Evolutionary conservation across 768 basidiomycete genomes (phyloP), one percentile per base, ranked within the genome.

Genomic region (Boletus barrowsii): DNA sequence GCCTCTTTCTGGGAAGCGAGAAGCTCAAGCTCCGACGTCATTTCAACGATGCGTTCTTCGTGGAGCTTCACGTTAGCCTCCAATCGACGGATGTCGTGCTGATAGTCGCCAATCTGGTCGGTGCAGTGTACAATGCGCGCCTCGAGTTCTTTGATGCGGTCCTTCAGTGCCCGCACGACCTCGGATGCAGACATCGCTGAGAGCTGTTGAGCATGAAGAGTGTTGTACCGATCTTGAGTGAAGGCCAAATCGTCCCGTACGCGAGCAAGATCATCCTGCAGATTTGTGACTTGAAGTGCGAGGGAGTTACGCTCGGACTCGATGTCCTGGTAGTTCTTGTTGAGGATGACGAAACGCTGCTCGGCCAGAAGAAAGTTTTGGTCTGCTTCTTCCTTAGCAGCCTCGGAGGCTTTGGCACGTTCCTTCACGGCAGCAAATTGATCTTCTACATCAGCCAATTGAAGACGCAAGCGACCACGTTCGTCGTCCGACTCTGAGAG

Each of bases 101-200:
- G 89, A 52, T 88, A 86, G 48, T 88, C 77, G 11, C 83, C 86
- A 59, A 92, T 84, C 64, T 88, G 87, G 58, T 90, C 84, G 4
- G 83, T 88, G 37, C 84, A 76, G 42, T 88, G 75, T 57, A 78
- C 60, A 26, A 92, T 78, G 9, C 88, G 82, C 13, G 64, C 70
- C 58, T 92, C 86, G 26, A 89, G 80, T 54, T 88, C 84, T 51
- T 81, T 77, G 57, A 92, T 82, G 56, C 90, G 87, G 10, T 77
- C 73, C 37, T 80, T 80, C 37, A 90, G 73, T 17, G 81, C 73
- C 6, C 72, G 75, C 24, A 78, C 78, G 10, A 79, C 82, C 54
- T 83, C 80, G 17, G 75, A 75, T 11, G 79, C 72, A 1, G 85
- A 78, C 81, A 88, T 83, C 11, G 76, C 71, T 13, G 82, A 79